phyloP scores from a whole-genome alignment of 768 basidiomycete genomes.

The Boletus pseudopeckii region DNA sequence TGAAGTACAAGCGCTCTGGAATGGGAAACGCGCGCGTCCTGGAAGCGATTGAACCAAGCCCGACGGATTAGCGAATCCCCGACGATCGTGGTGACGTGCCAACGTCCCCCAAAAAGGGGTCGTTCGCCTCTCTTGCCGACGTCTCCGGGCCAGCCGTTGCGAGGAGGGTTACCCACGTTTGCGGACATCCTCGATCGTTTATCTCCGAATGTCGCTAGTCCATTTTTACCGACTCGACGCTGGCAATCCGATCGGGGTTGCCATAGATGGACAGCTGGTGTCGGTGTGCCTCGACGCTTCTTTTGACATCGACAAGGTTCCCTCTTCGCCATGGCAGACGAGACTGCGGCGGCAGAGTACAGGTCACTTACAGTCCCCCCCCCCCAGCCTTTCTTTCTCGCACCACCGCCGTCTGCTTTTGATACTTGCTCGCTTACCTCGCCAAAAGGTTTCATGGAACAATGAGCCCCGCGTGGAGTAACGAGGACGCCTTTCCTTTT shows the following conservation, averaged over 20 bases:
- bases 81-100: constrained; percentile 16
- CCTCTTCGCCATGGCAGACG: too few species aligned
- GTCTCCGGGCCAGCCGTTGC: neutral
- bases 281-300: neutral
- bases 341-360: neutral
- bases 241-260: neutral
- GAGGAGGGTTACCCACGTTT: constrained; percentile 4
- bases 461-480: neutral
- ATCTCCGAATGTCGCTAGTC: neutral
- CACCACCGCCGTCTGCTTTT: too few species aligned
- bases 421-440: neutral
- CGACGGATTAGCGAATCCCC: too few species aligned
- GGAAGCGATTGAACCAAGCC: too few species aligned
- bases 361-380: neutral
- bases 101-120: neutral
- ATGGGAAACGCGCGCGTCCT: too few species aligned
- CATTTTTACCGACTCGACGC: neutral
- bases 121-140: neutral
- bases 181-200: too few species aligned
- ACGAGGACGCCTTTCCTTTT: neutral
- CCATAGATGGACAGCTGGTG: too few species aligned
- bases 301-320: too few species aligned
- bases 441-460: neutral
- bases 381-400: too few species aligned
- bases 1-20: too few species aligned